phyloP scores from a whole-genome alignment of 2,329 filamentous ascomycete genomes.

The Cadophora malorum region DNA sequence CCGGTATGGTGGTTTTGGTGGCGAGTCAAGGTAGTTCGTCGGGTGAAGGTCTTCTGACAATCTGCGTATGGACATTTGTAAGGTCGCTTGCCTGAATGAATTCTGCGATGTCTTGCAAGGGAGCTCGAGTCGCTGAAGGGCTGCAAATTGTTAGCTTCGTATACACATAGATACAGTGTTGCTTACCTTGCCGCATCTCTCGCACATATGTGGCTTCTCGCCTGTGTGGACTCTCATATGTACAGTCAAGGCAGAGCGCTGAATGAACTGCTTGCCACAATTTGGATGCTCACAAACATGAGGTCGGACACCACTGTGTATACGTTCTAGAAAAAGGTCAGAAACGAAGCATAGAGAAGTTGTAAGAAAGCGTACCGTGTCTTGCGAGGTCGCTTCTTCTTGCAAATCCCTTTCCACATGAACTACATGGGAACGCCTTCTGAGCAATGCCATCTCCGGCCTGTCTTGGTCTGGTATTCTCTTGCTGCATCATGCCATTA shows the following conservation, averaged over 20 bases:
- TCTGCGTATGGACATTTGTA: conserved; percentile 98
- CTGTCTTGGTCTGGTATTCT: conserved; percentile 34
- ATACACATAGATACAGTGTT: conserved; percentile 23
- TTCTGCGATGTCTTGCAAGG: conserved; percentile 88
- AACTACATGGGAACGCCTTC: conserved; percentile 88
- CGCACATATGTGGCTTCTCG: conserved; percentile 98
- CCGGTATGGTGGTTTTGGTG: conserved; percentile 97
- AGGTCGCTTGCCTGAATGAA: conserved; percentile 92
- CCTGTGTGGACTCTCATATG: conserved; percentile 96
- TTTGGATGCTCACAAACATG: conserved; percentile 89
- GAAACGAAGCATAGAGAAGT: conserved; percentile 27
- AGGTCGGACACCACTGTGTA: conserved; percentile 88
- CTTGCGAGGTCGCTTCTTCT: conserved; percentile 91
- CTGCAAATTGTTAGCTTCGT: conserved; percentile 54
- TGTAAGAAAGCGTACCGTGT: conserved; percentile 71
- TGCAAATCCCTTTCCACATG: conserved; percentile 90
- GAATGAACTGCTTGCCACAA: conserved; percentile 97
- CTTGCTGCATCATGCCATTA: conserved; percentile 43
- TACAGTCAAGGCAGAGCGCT: conserved; percentile 92
- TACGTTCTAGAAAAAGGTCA: conserved; percentile 71
- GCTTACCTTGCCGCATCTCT: conserved; percentile 89
- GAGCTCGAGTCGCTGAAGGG: conserved; percentile 97
- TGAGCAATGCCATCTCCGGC: conserved; percentile 39
- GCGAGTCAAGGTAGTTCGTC: conserved; percentile 90
- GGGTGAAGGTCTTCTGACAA: conserved; percentile 98